phyloP scores from a whole-genome alignment of 208 protist genomes.

The Entamoeba nuttalli region DNA sequence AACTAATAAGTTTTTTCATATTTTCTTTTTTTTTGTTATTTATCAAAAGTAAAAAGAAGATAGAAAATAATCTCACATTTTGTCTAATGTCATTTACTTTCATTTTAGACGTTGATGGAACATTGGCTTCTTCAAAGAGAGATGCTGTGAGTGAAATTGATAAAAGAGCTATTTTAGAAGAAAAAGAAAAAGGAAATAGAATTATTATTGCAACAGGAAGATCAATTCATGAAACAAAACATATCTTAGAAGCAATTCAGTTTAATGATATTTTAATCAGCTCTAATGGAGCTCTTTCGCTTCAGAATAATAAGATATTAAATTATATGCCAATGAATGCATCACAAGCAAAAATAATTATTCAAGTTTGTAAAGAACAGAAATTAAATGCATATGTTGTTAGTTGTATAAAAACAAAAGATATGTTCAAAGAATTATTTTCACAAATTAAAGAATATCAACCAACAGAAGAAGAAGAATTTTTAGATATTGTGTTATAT shows the following conservation, averaged over 20 bases:
- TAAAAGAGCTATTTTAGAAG: not conserved
- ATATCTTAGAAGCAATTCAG: not conserved
- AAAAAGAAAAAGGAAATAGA: not conserved
- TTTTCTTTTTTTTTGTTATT: no score
- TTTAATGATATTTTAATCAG: not conserved
- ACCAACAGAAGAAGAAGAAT: not conserved
- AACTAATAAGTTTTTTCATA: no score
- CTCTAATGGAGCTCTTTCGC: not conserved
- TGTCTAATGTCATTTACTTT: not conserved
- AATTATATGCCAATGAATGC: not conserved
- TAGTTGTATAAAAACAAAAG: not conserved
- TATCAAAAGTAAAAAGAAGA: no score
- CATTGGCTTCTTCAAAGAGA: not conserved
- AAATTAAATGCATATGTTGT: not conserved
- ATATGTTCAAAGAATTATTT: not conserved
- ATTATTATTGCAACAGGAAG: not conserved
- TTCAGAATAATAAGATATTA: not conserved
- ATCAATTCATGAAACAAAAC: not conserved
- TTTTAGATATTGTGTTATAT: not conserved
- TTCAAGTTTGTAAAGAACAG: not conserved
- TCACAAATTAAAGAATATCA: not conserved
- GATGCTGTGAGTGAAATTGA: not conserved
- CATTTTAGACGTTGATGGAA: not conserved
- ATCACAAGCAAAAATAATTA: not conserved
- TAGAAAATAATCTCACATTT: no score